These are phyloP conservation scores for Pisolithus tinctorius DNA, from an alignment of 768 basidiomycete species.

Conservation along the genomic window DNA sequence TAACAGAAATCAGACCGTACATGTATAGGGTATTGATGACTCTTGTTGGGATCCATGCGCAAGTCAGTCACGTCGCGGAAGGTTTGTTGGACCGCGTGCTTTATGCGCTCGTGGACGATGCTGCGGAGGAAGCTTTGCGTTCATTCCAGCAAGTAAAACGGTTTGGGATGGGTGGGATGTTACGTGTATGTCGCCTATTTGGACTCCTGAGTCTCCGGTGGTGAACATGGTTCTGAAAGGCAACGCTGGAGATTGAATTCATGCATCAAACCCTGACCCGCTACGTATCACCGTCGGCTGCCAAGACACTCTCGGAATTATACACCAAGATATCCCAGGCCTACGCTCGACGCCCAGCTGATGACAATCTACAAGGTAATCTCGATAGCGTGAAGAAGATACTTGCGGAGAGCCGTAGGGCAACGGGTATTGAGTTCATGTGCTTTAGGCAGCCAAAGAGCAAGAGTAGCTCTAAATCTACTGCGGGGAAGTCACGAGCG, in stretches of 20 bases:
- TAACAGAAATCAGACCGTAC: slow-evolving; percentile 85
- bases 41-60: slow-evolving; percentile 88
- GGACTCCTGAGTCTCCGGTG: not conserved
- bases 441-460: slow-evolving; percentile 79
- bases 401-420: slow-evolving; percentile 77
- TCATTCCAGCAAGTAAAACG: slow-evolving; percentile 85
- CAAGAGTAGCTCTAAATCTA: slow-evolving; percentile 15
- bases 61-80: slow-evolving; percentile 76
- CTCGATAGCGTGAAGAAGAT: slow-evolving; percentile 91
- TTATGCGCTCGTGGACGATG: slow-evolving; percentile 70
- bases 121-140: slow-evolving; percentile 75
- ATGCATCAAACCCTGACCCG: slow-evolving; percentile 92
- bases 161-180: slow-evolving; percentile 98
- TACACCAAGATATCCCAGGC: slow-evolving; percentile 94
- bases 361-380: slow-evolving; percentile 80
- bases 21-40: slow-evolving; percentile 86
- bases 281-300: slow-evolving; percentile 77
- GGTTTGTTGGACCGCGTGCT: slow-evolving; percentile 78
- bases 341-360: slow-evolving; percentile 78
- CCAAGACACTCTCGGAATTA: slow-evolving; percentile 80
- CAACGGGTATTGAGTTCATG: slow-evolving; percentile 91
- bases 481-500: slow-evolving; percentile 10
- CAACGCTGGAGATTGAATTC: slow-evolving; percentile 98
- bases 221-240: slow-evolving; percentile 43
- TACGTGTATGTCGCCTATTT: slow-evolving; percentile 55